Conservation (phyloP, 129 eudicot genomes). For the Helichrysum umbraculigerum region DNA sequence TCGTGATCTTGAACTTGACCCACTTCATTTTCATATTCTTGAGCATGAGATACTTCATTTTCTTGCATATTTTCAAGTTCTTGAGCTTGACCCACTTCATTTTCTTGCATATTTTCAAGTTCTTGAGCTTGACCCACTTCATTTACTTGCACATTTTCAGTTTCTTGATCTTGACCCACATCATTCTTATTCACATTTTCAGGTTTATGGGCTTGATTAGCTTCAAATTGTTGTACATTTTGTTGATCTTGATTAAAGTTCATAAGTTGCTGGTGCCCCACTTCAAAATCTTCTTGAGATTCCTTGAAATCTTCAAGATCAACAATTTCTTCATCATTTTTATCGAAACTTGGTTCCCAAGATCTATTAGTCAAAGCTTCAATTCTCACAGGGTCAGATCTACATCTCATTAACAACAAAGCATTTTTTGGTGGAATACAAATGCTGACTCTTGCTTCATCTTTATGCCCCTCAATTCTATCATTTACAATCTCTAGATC, state of each 20-base stretch:
- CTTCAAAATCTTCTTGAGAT: neutral
- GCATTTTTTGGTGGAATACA: constrained; percentile 95
- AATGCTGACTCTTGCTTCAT: constrained; percentile 66
- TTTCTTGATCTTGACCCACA: constrained; percentile 13
- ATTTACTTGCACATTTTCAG: neutral
- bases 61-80: constrained; percentile 1
- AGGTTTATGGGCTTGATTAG: constrained; percentile 9
- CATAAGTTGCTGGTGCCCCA: constrained; percentile 21
- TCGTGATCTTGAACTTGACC: constrained; percentile 24
- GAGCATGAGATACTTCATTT: constrained; percentile 16
- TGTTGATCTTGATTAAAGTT: constrained; percentile 28
- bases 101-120: constrained; percentile 22
- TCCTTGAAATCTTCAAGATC: constrained; percentile 21
- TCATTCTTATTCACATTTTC: constrained; percentile 6
- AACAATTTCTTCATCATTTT: constrained; percentile 24
- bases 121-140: constrained; percentile 17
- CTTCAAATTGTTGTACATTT: constrained; percentile 2
- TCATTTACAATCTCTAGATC: constrained; percentile 66
- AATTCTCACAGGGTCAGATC: constrained; percentile 90
- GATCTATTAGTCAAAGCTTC: constrained; percentile 60
- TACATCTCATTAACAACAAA: constrained; percentile 85
- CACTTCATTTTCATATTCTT: constrained; percentile 4
- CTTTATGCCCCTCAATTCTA: constrained; percentile 36
- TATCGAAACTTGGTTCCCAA: constrained; percentile 49
- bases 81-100: constrained; percentile 18